phyloP scores from a whole-genome alignment of 2,329 filamentous ascomycete genomes.

The Aspergillus bombycis region DNA sequence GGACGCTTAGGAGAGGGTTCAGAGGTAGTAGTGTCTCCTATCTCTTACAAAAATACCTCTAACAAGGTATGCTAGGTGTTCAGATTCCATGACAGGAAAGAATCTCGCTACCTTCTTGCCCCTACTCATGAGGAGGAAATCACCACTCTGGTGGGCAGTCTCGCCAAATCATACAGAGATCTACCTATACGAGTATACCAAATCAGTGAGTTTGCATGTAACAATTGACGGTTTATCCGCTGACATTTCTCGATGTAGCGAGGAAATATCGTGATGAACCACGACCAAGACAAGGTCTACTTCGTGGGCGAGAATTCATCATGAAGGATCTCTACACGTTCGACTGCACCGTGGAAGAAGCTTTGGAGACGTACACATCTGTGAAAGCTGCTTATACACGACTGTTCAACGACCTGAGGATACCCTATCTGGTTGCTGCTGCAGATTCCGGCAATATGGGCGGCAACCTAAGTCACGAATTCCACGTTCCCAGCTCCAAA shows the following conservation, averaged over 20 bases:
- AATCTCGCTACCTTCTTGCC: constrained; percentile 73
- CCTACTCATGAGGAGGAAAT: constrained; percentile 98
- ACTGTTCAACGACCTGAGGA: constrained; percentile 79
- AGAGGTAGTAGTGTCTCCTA: constrained; percentile 60
- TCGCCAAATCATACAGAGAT: constrained; percentile 80
- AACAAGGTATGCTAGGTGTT: constrained; percentile 65
- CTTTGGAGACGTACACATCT: constrained; percentile 76
- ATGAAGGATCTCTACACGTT: constrained; percentile 99
- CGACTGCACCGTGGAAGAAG: constrained; percentile 68
- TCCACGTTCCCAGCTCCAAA: constrained; percentile 76
- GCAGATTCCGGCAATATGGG: constrained; percentile 98
- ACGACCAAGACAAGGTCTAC: constrained; percentile 81
- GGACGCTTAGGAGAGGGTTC: constrained; percentile 76
- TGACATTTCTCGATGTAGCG: constrained; percentile 50
- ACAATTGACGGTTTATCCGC: not conserved
- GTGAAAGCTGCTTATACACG: constrained; percentile 74
- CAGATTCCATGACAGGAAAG: constrained; percentile 76
- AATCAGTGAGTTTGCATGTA: constrained; percentile 62
- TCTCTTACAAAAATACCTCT: not conserved
- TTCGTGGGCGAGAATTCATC: constrained; percentile 86
- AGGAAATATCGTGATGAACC: constrained; percentile 94
- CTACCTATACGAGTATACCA: constrained; percentile 88
- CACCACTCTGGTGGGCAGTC: constrained; percentile 73
- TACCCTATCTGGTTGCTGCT: constrained; percentile 82
- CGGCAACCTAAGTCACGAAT: constrained; percentile 90